A percentile compares a stretch with the other conserved stretches of the same genome.
phyloP scores from a whole-genome alignment of 2,329 filamentous ascomycete genomes.

The Pseudogymnoascus sp. region DNA sequence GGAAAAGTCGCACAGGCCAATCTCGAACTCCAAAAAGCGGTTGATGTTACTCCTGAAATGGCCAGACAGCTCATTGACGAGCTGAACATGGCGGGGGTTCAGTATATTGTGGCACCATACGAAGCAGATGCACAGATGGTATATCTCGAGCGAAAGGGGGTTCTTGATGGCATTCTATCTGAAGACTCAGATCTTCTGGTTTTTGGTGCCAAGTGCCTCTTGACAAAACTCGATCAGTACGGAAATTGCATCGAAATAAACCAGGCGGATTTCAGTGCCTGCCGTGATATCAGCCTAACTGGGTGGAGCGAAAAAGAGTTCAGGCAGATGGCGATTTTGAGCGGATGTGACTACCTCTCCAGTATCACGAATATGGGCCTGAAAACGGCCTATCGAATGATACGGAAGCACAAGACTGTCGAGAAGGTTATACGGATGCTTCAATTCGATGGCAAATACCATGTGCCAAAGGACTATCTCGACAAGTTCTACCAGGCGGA shows the following conservation, averaged over 20 bases:
- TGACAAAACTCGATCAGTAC: conserved; percentile 92
- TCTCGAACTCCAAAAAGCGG: conserved; percentile 83
- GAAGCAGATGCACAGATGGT: conserved; percentile 96
- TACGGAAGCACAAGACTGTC: conserved; percentile 82
- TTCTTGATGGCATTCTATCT: conserved; percentile 82
- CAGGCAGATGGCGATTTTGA: conserved; percentile 89
- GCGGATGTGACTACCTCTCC: conserved; percentile 90
- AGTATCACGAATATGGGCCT: conserved; percentile 79
- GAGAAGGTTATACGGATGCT: conserved; percentile 76
- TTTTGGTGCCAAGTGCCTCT: conserved; percentile 80
- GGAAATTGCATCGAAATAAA: conserved; percentile 91
- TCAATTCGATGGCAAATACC: conserved; percentile 81
- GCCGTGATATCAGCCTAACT: conserved; percentile 77
- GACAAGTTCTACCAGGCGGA: conserved; percentile 80
- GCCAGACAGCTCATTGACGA: conserved; percentile 85
- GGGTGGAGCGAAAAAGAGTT: conserved; percentile 93
- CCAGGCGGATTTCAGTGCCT: conserved; percentile 79
- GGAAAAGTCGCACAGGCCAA: conserved; percentile 77
- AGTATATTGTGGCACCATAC: conserved; percentile 92
- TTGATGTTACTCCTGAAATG: conserved; percentile 96
- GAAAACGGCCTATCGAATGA: conserved; percentile 85
- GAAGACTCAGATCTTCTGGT: conserved; percentile 96
- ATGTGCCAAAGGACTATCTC: conserved; percentile 73
- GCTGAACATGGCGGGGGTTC: conserved; percentile 69
- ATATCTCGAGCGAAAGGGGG: conserved; percentile 79